A percentile compares a stretch with the other conserved stretches of the same genome.
Conservation (phyloP, 176 grass and related monocot genomes). For the Phoenix dactylifera region DNA sequence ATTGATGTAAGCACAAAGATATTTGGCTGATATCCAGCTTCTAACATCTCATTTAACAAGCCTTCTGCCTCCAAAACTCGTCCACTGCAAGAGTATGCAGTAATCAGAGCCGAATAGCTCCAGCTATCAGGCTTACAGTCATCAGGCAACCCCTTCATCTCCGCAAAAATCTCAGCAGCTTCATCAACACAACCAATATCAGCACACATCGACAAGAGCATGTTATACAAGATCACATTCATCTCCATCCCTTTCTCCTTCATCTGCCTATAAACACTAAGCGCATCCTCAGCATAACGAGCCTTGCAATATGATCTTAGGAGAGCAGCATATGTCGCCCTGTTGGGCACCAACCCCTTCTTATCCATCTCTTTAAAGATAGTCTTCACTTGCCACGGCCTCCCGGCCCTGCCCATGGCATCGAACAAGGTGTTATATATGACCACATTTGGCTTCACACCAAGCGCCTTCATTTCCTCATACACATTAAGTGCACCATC, state of each 20-base stretch:
- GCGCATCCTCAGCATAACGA: constrained; percentile 69
- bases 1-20: constrained; percentile 89
- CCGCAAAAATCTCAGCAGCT: constrained; percentile 60
- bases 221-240: constrained; percentile 51
- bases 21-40: constrained; percentile 52
- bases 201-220: constrained; percentile 77
- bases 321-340: constrained; percentile 48
- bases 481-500: constrained; percentile 79
- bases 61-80: constrained; percentile 50
- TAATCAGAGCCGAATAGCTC: constrained; percentile 83
- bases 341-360: constrained; percentile 34
- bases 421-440: constrained; percentile 81
- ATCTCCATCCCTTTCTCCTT: constrained; percentile 40
- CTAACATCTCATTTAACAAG: constrained; percentile 70
- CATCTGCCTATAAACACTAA: constrained; percentile 48
- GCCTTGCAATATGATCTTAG: constrained; percentile 71
- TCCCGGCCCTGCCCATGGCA: constrained; percentile 64
- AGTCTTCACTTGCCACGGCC: constrained; percentile 90
- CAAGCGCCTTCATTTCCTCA: constrained; percentile 82
- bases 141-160: constrained; percentile 60
- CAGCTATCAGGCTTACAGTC: constrained; percentile 55
- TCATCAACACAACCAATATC: constrained; percentile 72
- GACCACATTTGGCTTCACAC: constrained; percentile 61
- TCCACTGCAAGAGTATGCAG: constrained; percentile 64
- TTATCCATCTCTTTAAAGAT: constrained; percentile 64